These are phyloP conservation scores for Globisporangium polare DNA, from an alignment of 352 stramenopile genomes.

Conservation along the genomic window DNA sequence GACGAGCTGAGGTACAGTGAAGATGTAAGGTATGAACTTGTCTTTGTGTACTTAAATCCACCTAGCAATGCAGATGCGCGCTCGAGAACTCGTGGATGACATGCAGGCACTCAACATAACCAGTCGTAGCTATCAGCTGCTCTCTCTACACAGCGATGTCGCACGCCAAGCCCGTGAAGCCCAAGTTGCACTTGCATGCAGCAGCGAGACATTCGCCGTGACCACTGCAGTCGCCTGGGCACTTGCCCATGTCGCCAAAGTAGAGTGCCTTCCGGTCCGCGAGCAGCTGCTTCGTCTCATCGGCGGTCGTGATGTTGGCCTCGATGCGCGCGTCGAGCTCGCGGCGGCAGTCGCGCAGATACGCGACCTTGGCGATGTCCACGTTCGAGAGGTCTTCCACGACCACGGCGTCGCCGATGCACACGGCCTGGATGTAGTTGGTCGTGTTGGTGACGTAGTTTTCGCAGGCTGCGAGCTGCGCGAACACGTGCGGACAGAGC, in stretches of 20 bases:
- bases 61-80: too few relatives aligned
- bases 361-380: slow-evolving; percentile 28
- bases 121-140: too few relatives aligned
- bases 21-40: too few relatives aligned
- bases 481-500: slow-evolving; percentile 25
- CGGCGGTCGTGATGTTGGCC: slow-evolving; percentile 12
- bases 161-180: slow-evolving; percentile 25
- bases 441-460: slow-evolving; percentile 25
- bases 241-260: slow-evolving; percentile 21
- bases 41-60: too few relatives aligned
- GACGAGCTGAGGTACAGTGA: too few relatives aligned
- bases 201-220: slow-evolving; percentile 20
- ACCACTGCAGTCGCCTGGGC: slow-evolving; percentile 19
- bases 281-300: slow-evolving; percentile 10
- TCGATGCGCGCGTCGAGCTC: slow-evolving; percentile 22
- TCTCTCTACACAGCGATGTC: slow-evolving; percentile 11
- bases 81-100: too few relatives aligned
- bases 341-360: slow-evolving; percentile 32
- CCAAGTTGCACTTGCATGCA: slow-evolving; percentile 23
- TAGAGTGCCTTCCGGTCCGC: slow-evolving; percentile 14
- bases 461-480: slow-evolving; percentile 13
- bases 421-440: slow-evolving; percentile 27
- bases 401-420: slow-evolving; percentile 17
- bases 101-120: too few relatives aligned
- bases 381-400: slow-evolving; percentile 21